Evolutionary conservation across 202 grass and related monocot species (phyloP).

Genomic region (Tripidium arundinaceum): DNA sequence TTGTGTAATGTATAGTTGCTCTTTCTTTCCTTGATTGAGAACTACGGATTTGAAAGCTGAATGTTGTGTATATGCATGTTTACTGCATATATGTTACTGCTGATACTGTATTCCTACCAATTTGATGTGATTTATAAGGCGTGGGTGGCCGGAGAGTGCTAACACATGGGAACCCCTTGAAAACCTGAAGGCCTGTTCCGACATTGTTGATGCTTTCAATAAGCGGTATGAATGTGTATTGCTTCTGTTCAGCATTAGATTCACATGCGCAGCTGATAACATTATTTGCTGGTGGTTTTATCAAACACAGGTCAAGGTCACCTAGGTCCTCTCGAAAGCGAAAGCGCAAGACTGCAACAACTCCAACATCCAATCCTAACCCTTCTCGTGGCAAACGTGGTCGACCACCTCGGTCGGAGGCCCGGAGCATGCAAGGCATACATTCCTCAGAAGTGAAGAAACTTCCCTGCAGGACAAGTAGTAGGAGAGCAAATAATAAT

Average conservation of each 20-base stretch:
- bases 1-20: not conserved
- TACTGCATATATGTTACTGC: not conserved
- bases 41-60: not conserved
- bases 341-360: slow-evolving; percentile 37
- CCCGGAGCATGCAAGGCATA: not conserved
- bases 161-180: slow-evolving; percentile 95
- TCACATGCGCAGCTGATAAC: not conserved
- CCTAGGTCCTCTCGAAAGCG: slow-evolving; percentile 50
- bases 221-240: slow-evolving; percentile 42
- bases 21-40: slow-evolving; percentile 19
- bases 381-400: slow-evolving; percentile 48
- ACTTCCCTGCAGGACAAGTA: slow-evolving; percentile 36
- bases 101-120: slow-evolving; percentile 21
- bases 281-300: slow-evolving; percentile 13
- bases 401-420: slow-evolving; percentile 41
- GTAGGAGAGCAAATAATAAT: slow-evolving; percentile 39
- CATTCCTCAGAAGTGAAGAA: slow-evolving; percentile 32
- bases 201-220: slow-evolving; percentile 83
- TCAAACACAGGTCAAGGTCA: slow-evolving; percentile 39
- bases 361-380: slow-evolving; percentile 17
- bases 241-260: not conserved
- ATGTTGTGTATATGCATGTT: slow-evolving; percentile 18
- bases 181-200: slow-evolving; percentile 75
- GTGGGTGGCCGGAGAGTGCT: slow-evolving; percentile 73
- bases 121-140: slow-evolving; percentile 48